Evolutionary conservation across 1,284 basidiomycete species (phyloP).

Genomic region (Apiotrichum gamsii): DNA sequence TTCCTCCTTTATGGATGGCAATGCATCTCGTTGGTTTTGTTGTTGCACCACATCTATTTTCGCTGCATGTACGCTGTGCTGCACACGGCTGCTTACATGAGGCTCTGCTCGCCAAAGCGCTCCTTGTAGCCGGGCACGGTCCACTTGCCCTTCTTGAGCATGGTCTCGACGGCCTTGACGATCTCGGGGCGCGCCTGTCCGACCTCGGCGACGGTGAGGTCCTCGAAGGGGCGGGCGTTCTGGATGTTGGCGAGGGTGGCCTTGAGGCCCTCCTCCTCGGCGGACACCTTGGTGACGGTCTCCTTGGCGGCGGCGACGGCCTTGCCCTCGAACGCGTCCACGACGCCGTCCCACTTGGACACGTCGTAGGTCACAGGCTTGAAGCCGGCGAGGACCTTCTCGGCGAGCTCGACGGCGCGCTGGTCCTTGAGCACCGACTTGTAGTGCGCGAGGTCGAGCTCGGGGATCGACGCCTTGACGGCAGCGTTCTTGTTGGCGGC

Average conservation of each 20-base stretch:
- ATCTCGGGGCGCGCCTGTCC: slow-evolving; percentile 89
- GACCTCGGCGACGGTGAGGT: slow-evolving; percentile 90
- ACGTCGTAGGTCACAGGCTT: slow-evolving; percentile 98
- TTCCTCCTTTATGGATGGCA: no score
- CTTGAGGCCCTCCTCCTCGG: slow-evolving; percentile 87
- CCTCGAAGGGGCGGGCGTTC: slow-evolving; percentile 94
- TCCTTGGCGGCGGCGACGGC: slow-evolving; percentile 90
- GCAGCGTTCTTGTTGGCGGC: slow-evolving; percentile 70
- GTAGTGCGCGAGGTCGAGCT: slow-evolving; percentile 81
- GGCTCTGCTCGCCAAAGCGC: no score
- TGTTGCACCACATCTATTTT: no score
- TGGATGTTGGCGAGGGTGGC: slow-evolving; percentile 95
- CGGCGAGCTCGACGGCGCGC: slow-evolving; percentile 82
- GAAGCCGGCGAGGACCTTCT: slow-evolving; percentile 83
- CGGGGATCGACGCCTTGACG: slow-evolving; percentile 60
- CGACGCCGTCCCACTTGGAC: slow-evolving; percentile 82
- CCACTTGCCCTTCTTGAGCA: slow-evolving; percentile 99
- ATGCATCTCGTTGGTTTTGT: no score
- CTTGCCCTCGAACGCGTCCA: slow-evolving; percentile 94
- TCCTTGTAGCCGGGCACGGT: slow-evolving; percentile 80
- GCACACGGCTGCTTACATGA: no score
- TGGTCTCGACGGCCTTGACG: slow-evolving; percentile 80
- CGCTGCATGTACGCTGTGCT: no score
- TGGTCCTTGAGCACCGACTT: slow-evolving; percentile 87
- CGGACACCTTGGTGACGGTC: slow-evolving; percentile 83